These are phyloP conservation scores for Penicillium palitans DNA, from an alignment of 2,329 filamentous ascomycete genomes.

Conservation along the genomic window DNA sequence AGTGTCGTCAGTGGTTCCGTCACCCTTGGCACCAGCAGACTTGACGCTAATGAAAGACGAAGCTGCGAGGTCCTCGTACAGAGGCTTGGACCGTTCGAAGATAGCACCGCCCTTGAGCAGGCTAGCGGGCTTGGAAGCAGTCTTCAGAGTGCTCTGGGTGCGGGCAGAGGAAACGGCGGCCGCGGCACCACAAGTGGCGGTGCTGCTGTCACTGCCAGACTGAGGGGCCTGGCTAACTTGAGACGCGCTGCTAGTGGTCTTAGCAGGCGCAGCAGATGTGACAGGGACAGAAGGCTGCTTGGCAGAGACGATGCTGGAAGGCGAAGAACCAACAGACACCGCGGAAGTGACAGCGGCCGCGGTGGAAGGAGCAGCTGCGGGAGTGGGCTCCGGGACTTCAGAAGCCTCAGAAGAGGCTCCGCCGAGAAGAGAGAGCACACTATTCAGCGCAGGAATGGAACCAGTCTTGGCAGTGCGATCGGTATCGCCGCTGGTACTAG, in stretches of 20 bases:
- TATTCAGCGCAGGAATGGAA: constrained; percentile 13
- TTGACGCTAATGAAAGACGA: constrained; percentile 80
- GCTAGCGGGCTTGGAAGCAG: constrained; percentile 62
- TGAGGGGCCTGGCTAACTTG: constrained; percentile 8
- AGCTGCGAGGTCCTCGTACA: constrained; percentile 71
- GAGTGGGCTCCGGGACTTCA: constrained; percentile 8
- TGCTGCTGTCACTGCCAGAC: constrained; percentile 17
- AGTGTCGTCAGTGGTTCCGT: constrained; percentile 85
- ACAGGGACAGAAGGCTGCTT: constrained; percentile 6
- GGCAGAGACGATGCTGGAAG: neutral
- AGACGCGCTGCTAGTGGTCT: constrained; percentile 11
- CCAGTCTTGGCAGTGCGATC: neutral
- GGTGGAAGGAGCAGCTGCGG: constrained; percentile 9
- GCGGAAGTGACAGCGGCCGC: constrained; percentile 11
- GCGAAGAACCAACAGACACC: neutral
- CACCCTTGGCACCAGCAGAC: constrained; percentile 77
- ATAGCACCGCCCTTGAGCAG: constrained; percentile 69
- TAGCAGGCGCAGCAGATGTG: constrained; percentile 12
- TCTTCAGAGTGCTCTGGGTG: constrained; percentile 61
- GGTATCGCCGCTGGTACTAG: neutral
- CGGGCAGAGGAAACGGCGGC: constrained; percentile 39
- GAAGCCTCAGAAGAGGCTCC: constrained; percentile 1
- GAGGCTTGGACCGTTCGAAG: constrained; percentile 83
- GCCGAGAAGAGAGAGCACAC: constrained; percentile 13
- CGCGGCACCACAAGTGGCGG: constrained; percentile 25